These are phyloP conservation scores for Phlyctochytrium arcticum DNA, from an alignment of 192 early-diverging fungal species.

Conservation along the genomic window DNA sequence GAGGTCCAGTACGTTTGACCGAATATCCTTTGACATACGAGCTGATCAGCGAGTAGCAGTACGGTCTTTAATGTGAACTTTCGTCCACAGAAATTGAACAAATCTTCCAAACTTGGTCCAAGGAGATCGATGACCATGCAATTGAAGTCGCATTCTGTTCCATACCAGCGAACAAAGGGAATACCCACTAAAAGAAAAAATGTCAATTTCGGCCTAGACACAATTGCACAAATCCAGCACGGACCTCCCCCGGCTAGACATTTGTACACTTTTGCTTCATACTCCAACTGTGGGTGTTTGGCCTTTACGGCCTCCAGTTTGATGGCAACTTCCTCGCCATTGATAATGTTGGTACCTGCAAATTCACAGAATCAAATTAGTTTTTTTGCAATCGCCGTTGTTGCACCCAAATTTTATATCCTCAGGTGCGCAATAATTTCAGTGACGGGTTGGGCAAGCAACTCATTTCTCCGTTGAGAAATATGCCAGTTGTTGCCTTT, in stretches of 20 bases:
- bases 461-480: too few species aligned
- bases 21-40: slow-evolving; percentile 29
- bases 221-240: slow-evolving; percentile 1
- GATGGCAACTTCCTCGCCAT: slow-evolving; percentile 95
- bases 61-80: slow-evolving; percentile 63
- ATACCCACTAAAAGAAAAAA: slow-evolving; percentile 51
- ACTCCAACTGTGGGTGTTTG: slow-evolving; percentile 95
- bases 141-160: slow-evolving; percentile 54
- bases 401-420: too few species aligned
- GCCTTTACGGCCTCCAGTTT: slow-evolving; percentile 94
- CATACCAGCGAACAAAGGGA: slow-evolving; percentile 62
- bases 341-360: slow-evolving; percentile 77
- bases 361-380: background rate
- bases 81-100: slow-evolving; percentile 64
- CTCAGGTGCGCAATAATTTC: too few species aligned
- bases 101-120: slow-evolving; percentile 56
- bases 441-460: too few species aligned
- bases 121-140: slow-evolving; percentile 65
- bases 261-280: slow-evolving; percentile 95
- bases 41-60: slow-evolving; percentile 57
- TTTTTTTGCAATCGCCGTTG: too few species aligned
- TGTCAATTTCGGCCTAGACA: background rate
- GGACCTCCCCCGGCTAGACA: slow-evolving; percentile 80
- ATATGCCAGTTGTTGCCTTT: too few species aligned
- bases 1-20: background rate